phyloP scores from a whole-genome alignment of 768 basidiomycete genomes.

The Boletus huronensis region DNA sequence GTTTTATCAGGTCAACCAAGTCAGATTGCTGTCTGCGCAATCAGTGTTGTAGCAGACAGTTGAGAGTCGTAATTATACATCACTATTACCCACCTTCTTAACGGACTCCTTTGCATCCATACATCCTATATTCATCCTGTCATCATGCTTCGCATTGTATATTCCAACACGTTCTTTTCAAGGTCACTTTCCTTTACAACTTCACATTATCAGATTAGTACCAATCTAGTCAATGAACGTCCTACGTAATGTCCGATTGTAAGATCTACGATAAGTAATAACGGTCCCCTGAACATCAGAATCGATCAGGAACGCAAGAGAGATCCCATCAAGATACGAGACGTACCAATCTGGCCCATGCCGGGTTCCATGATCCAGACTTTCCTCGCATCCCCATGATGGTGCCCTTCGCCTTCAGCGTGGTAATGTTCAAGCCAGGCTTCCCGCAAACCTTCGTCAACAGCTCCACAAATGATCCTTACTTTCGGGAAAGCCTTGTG shows the following conservation, averaged over 20 bases:
- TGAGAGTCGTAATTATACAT: background rate
- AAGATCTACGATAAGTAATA: conserved; percentile 35
- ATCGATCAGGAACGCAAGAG: background rate
- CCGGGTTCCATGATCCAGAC: conserved; percentile 86
- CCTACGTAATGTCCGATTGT: background rate
- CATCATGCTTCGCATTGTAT: conserved; percentile 13
- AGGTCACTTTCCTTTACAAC: conserved; percentile 9
- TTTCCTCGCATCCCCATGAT: conserved; percentile 52
- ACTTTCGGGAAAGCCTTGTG: conserved; percentile 81
- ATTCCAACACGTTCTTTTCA: conserved; percentile 14
- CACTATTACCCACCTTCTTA: conserved; percentile 3
- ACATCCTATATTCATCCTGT: conserved; percentile 4
- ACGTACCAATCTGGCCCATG: conserved; percentile 81
- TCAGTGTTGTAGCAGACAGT: background rate
- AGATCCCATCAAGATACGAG: background rate
- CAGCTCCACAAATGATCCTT: conserved; percentile 79
- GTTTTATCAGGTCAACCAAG: conserved; percentile 24
- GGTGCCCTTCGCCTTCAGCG: conserved; percentile 40
- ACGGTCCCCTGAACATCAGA: conserved; percentile 34
- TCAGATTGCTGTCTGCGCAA: conserved; percentile 15
- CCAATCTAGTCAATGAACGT: conserved; percentile 4
- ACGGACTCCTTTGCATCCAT: background rate
- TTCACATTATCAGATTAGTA: background rate
- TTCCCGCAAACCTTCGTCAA: conserved; percentile 76
- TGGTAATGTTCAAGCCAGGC: conserved; percentile 62